Conservation (phyloP, 345 rosid genomes). For the Mangifera indica region DNA sequence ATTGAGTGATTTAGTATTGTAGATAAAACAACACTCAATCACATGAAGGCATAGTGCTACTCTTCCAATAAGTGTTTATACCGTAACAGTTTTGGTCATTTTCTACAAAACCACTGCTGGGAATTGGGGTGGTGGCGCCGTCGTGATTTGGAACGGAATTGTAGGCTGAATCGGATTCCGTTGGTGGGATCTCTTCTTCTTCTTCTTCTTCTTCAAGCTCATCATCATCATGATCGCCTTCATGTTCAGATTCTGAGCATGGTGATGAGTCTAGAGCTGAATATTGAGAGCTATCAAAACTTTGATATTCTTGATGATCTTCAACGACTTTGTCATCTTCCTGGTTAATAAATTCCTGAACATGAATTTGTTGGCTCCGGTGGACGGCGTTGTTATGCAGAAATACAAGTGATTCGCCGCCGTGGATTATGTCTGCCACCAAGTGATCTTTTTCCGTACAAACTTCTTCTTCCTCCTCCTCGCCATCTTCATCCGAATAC, state of each 20-base stretch:
- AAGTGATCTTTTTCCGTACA: slow-evolving; percentile 42
- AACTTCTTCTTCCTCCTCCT: slow-evolving; percentile 57
- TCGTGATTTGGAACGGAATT: slow-evolving; percentile 24
- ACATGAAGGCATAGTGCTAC: no score
- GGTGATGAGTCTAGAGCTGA: slow-evolving; percentile 44
- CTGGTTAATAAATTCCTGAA: slow-evolving; percentile 23
- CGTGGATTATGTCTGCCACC: slow-evolving; percentile 61
- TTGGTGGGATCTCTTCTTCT: slow-evolving; percentile 28
- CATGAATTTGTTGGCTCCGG: not conserved
- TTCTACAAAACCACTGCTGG: slow-evolving; percentile 38
- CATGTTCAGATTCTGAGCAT: slow-evolving; percentile 45
- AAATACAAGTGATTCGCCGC: slow-evolving; percentile 59
- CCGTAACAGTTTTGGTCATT: slow-evolving; percentile 42
- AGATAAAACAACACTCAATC: no score
- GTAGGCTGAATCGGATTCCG: slow-evolving; percentile 24
- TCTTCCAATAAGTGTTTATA: slow-evolving; percentile 17
- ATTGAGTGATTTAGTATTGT: no score
- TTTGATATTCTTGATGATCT: slow-evolving; percentile 30
- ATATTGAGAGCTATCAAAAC: slow-evolving; percentile 34
- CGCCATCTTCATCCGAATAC: slow-evolving; percentile 66
- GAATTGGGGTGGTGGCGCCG: slow-evolving; percentile 40
- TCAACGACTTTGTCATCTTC: slow-evolving; percentile 20
- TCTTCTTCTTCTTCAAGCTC: slow-evolving; percentile 19
- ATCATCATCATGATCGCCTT: slow-evolving; percentile 15
- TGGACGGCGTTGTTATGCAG: slow-evolving; percentile 21